These are phyloP conservation scores for Cercophora scortea DNA, from an alignment of 495 filamentous ascomycete genomes.

Conservation along the genomic window DNA sequence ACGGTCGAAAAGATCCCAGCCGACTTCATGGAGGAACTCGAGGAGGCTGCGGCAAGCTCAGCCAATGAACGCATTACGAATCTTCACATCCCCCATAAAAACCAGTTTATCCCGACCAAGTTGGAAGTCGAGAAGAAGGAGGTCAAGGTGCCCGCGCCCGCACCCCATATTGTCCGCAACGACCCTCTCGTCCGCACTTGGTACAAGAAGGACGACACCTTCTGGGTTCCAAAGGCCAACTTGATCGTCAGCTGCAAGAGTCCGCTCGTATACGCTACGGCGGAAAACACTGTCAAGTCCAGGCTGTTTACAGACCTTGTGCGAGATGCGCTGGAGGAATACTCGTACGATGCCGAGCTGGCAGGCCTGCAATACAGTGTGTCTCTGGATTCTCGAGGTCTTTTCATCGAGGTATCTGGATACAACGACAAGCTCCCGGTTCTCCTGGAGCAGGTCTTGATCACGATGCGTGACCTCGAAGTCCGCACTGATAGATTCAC, in stretches of 20 bases:
- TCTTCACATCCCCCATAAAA: constrained; percentile 83
- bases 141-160: constrained; percentile 59
- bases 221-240: constrained; percentile 96
- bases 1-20: constrained; percentile 71
- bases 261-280: constrained; percentile 66
- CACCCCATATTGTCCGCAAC: constrained; percentile 80
- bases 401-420: constrained; percentile 74
- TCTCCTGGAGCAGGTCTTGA: constrained; percentile 82
- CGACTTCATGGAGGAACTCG: constrained; percentile 63
- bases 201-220: constrained; percentile 98
- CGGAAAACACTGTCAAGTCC: constrained; percentile 67
- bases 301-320: constrained; percentile 83
- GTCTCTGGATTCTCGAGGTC: constrained; percentile 56
- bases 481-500: constrained; percentile 79
- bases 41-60: constrained; percentile 50
- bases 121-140: constrained; percentile 94
- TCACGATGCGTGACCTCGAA: constrained; percentile 77
- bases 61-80: constrained; percentile 53
- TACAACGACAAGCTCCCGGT: constrained; percentile 96
- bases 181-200: constrained; percentile 79
- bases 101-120: constrained; percentile 93
- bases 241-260: constrained; percentile 73
- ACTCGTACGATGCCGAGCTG: constrained; percentile 93
- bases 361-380: constrained; percentile 83
- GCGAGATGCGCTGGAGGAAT: constrained; percentile 83